Base-by-base conservation (phyloP, 1,284 basidiomycete genomes). In the Sphagnurus paluster region DNA sequence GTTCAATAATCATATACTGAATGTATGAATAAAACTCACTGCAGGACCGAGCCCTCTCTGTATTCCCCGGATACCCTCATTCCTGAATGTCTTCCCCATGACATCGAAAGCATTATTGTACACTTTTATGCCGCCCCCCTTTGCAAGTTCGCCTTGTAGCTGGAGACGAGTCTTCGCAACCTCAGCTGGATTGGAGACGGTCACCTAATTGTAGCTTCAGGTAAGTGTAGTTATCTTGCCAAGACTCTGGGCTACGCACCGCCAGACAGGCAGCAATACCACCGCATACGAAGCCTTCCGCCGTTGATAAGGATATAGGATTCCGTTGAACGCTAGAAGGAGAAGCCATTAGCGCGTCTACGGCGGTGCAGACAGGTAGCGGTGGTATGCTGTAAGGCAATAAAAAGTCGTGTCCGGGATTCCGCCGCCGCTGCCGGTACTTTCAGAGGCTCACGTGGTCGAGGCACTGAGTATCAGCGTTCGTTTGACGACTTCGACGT, bases 111-210 rank as follows among this genome's bases (percentile, higher is more conserved):
- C 90, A 61, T 86, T 92, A 49, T 82, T 90, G 75, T 98, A 99
- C 3, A 98, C 90, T 60, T 81, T 87, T 52, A 78, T 66, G 6
- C 78, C 80, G 10, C 87, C 84, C 13, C 71, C 76, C 62, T 87
- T 90, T 29, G 87, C 80, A 11, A 98, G 80, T 68, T 98, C 94
- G 17, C 94, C 95, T 65, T 98, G 93, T 17, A 98, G 77, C 64
- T 98, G 94, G 44, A 98, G 70, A 48, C 95, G 85, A 26, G 94
- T 98, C 69, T 98, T 98, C 48, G 90, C 89, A 24, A 97, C 93
- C 62, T 97, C 94, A 8, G 91, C 88, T 43, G 87, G 87, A 57
- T 91, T 91, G 5, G 88, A 90, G 47, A 91, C 71, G 8, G 88
- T 91, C 37, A 91, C 88, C 88, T 90, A 45, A 19, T 43, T 32